Evolutionary conservation across 768 basidiomycete genomes (phyloP), one percentile per base, ranked within the genome.

Genomic region (Naganishia vaughanmartiniae): DNA sequence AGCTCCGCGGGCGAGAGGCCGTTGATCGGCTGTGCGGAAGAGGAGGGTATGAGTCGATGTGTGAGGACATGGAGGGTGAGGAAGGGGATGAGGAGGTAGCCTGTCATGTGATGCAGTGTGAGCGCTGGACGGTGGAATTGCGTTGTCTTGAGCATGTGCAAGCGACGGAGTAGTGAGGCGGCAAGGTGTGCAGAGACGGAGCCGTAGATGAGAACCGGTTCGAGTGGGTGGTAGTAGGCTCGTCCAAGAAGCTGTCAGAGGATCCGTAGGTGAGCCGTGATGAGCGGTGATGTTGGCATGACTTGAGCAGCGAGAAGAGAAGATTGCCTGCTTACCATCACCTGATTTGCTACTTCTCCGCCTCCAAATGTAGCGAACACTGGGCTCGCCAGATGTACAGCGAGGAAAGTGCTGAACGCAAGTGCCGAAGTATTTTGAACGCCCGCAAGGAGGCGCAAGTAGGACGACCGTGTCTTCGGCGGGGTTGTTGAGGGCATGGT

Each of bases 171-270:
- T n/a, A 86, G 70, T 4, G 86, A 87, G 0, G 89, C 84, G 6
- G 86, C 69, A 26, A 87, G 79, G 76, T 93, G 92, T 11, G 88
- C 76, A 34, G 82, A 82, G n/a, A 94, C 80, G 0, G 92, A 91
- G 0, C 83, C 81, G 36, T 90, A 82, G 12, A 93, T 83, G 15
- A 92, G 86, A 53, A 86, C 86, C 48, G 84, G 86, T 79, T 93
- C 91, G 26, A 75, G 68, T 0, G 89, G 89, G 77, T 93, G 90
- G 79, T 94, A 93, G 81, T 91, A 92, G 81, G 92, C 91, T 66
- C 91, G 83, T 12, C 91, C 90, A 15, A 94, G 83, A 54, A 93
- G 83, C 90, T 93, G 74, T 11, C 53, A 21, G 42, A 65, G 58
- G n/a, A 36, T 2, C 2, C 42, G 15, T 15, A 7, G 15, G 24